Conservation (phyloP, 768 basidiomycete species). For the Kwoniella europaea region DNA sequence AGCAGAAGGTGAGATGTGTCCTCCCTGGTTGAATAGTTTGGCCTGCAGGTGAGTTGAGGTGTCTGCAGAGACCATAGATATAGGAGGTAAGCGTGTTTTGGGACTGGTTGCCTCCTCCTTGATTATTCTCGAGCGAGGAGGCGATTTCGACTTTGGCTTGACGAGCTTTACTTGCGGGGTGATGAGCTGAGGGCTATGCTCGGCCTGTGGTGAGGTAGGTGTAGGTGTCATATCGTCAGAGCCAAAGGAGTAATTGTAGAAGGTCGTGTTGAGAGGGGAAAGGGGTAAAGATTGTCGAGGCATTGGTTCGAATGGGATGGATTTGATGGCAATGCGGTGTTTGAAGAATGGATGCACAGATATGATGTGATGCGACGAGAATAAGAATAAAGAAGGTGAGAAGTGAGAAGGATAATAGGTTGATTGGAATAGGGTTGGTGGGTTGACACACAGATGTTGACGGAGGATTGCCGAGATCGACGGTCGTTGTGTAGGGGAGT, state of each 20-base stretch:
- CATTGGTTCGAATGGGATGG: background rate
- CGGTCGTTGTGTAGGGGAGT: background rate
- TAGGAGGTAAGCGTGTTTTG: background rate
- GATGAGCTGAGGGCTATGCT: slow-evolving; percentile 2
- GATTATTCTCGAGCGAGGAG: background rate
- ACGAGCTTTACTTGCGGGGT: background rate
- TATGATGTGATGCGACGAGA: background rate
- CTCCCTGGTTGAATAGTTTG: slow-evolving; percentile 2
- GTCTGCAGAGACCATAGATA: slow-evolving; percentile 13
- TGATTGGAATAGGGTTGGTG: background rate
- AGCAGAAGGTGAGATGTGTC: slow-evolving; percentile 62
- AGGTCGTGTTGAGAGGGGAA: background rate
- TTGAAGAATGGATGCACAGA: background rate
- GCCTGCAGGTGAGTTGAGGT: slow-evolving; percentile 1
- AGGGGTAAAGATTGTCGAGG: background rate
- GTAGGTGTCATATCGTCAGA: background rate
- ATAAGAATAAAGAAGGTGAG: background rate
- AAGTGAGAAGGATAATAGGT: background rate
- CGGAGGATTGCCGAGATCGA: slow-evolving; percentile 1
- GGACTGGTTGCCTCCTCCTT: background rate
- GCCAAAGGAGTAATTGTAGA: background rate
- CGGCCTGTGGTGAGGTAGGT: slow-evolving; percentile 5
- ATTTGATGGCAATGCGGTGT: slow-evolving; percentile 1
- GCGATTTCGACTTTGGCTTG: background rate
- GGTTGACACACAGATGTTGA: background rate